Evolutionary conservation across 371 early-diverging fungal species (phyloP), one percentile per base, ranked within the genome.

Genomic region (Mucor plumbeus): DNA sequence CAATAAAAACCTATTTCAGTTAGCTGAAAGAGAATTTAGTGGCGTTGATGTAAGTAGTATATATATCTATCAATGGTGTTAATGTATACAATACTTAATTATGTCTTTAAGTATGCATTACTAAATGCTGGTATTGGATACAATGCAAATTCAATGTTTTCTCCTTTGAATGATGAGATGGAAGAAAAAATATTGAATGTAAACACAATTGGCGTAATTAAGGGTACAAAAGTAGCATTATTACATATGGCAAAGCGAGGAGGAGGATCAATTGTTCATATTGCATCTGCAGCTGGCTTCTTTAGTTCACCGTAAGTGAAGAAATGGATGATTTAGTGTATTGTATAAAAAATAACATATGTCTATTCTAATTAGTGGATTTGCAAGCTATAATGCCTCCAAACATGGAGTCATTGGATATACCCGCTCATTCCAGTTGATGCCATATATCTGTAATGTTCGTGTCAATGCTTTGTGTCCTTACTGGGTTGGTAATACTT

Each of bases 321-420:
- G 6, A 44, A 44, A 44, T 44, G 44, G 14, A 13, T 14, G 11
- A 33, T 8, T 17, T 21, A 6, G 21, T 9, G 4, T 48, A 1
- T 3, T 48, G 48, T 1, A 19, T 7, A 7, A n/a, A 19, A 48
- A 6, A 10, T 0, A 4, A 19, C 21, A 17, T 48, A 7, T 7
- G 7, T 54, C 4, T 33, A 13, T 33, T 7, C 3, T 10, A 14
- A 34, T 13, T 34, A 63, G 50, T 26, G 35, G 38, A 9, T 13
- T 35, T 19, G 33, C 59, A 15, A 61, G 71, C 47, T 99, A 98
- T 84, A 84, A 84, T 62, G 85, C 95, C 73, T 95, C 97, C 61
- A 99, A 99, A 82, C 86, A 94, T 68, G 98, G 94, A 35, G 84
- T 98, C 17, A 89, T 93, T 67, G 96, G 96, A 33, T 89, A 98